A percentile compares a stretch with the other conserved stretches of the same genome.
Conservation (phyloP, 2,329 filamentous ascomycete genomes). For the Fusarium pilosicola region DNA sequence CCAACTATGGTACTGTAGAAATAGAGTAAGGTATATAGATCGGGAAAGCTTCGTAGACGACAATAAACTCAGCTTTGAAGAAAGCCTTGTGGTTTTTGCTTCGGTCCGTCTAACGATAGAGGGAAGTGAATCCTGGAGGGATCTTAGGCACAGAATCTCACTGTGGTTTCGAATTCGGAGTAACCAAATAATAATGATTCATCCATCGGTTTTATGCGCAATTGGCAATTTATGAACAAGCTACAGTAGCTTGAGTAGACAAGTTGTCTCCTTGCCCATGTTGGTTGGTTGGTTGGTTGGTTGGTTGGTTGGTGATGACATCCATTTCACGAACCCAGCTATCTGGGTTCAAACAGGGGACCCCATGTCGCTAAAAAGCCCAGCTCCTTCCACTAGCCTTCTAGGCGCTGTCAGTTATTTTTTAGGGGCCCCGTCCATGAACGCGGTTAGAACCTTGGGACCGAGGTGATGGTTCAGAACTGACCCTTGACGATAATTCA, state of each 20-base stretch:
- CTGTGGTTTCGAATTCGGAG: background rate
- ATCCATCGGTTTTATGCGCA: background rate
- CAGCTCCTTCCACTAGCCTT: conserved; percentile 24
- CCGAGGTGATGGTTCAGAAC: background rate
- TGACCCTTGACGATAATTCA: background rate
- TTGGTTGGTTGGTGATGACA: background rate
- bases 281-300: background rate
- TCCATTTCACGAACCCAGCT: conserved; percentile 1
- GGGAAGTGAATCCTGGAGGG: background rate
- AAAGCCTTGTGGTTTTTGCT: background rate
- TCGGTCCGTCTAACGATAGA: background rate
- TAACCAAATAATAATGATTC: background rate
- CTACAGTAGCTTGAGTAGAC: background rate
- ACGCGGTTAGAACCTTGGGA: background rate
- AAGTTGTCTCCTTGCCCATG: background rate
- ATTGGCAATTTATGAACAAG: background rate
- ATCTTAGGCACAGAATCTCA: background rate
- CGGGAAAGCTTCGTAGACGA: background rate
- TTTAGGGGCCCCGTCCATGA: background rate
- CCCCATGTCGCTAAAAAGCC: conserved; percentile 14
- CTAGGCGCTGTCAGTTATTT: conserved; percentile 26
- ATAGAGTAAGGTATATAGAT: background rate
- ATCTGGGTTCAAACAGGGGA: conserved; percentile 3
- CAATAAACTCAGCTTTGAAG: background rate
- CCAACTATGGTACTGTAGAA: background rate